phyloP scores from a whole-genome alignment of 768 basidiomycete genomes.

The Ramaria sp. region DNA sequence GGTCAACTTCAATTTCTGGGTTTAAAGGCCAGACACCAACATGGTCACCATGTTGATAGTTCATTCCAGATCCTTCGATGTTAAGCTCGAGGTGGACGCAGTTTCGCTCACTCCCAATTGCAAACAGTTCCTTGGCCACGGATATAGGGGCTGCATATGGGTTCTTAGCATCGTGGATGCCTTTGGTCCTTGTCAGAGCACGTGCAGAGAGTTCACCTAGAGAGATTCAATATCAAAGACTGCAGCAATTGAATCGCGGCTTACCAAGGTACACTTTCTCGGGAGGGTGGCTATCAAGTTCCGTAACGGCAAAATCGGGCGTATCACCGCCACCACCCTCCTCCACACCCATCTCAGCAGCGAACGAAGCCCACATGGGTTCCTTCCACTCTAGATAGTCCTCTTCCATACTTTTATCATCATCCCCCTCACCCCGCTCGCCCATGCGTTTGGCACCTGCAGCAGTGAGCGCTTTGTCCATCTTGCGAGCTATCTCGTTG shows the following conservation, averaged over 20 bases:
- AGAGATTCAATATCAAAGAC: background rate
- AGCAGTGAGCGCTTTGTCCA: slow-evolving; percentile 62
- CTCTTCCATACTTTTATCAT: slow-evolving; percentile 99
- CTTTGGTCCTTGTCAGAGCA: slow-evolving; percentile 85
- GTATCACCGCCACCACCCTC: slow-evolving; percentile 95
- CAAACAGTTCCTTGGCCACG: slow-evolving; percentile 76
- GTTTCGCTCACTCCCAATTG: slow-evolving; percentile 61
- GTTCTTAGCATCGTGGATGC: slow-evolving; percentile 97
- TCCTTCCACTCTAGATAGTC: slow-evolving; percentile 99
- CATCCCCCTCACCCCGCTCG: slow-evolving; percentile 90
- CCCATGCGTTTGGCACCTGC: slow-evolving; percentile 84
- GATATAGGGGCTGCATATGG: slow-evolving; percentile 82
- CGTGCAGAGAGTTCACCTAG: slow-evolving; percentile 91
- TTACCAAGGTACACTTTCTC: slow-evolving; percentile 92
- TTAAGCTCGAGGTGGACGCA: slow-evolving; percentile 92
- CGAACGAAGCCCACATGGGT: slow-evolving; percentile 87
- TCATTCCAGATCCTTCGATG: slow-evolving; percentile 90
- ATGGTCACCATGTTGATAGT: slow-evolving; percentile 99
- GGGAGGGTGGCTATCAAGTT: slow-evolving; percentile 58
- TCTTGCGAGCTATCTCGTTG: slow-evolving; percentile 75
- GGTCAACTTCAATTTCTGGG: slow-evolving; percentile 83
- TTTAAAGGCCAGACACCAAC: slow-evolving; percentile 97
- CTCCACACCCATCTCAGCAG: slow-evolving; percentile 76
- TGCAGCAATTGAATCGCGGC: slow-evolving; percentile 15
- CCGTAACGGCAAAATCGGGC: slow-evolving; percentile 87